Conservation (phyloP, 352 stramenopile genomes). For the Phytophthora hybrid region DNA sequence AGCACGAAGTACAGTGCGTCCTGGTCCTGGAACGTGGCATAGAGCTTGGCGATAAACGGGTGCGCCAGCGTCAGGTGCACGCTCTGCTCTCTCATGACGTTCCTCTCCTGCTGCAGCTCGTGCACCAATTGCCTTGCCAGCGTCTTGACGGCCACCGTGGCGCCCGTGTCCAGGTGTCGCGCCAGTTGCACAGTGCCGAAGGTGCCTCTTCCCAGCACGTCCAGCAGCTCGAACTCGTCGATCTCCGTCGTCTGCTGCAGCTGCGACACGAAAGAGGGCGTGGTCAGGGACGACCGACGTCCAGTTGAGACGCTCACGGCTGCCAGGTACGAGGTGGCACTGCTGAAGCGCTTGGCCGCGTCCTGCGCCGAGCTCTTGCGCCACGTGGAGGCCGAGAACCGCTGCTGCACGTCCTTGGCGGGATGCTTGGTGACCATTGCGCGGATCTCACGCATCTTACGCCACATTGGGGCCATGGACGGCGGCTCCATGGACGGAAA, state of each 20-base stretch:
- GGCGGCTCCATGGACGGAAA: constrained; percentile 35
- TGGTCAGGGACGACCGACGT: constrained; percentile 24
- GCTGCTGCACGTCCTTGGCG: constrained; percentile 25
- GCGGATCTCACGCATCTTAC: constrained; percentile 49
- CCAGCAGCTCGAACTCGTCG: constrained; percentile 66
- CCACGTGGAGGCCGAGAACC: constrained; percentile 46
- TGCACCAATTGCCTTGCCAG: constrained; percentile 52
- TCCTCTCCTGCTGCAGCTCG: constrained; percentile 70
- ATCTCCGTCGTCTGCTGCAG: constrained; percentile 42
- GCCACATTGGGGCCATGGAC: constrained; percentile 53
- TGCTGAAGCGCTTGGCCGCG: constrained; percentile 27
- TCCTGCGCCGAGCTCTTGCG: constrained; percentile 30
- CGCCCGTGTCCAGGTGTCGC: constrained; percentile 60
- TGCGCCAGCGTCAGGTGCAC: constrained; percentile 68
- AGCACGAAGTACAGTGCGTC: constrained; percentile 81
- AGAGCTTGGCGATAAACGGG: constrained; percentile 66
- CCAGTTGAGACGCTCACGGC: constrained; percentile 31
- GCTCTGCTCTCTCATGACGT: constrained; percentile 75
- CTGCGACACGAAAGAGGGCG: constrained; percentile 25
- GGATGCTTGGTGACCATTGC: constrained; percentile 32
- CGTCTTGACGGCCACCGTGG: constrained; percentile 69
- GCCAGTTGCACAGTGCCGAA: constrained; percentile 80
- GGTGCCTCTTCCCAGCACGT: constrained; percentile 70
- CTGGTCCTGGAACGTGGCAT: constrained; percentile 77
- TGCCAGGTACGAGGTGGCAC: constrained; percentile 33